Evolutionary conservation across 371 early-diverging fungal genomes (phyloP).

Genomic region (Encephalitozoon romaleae): DNA sequence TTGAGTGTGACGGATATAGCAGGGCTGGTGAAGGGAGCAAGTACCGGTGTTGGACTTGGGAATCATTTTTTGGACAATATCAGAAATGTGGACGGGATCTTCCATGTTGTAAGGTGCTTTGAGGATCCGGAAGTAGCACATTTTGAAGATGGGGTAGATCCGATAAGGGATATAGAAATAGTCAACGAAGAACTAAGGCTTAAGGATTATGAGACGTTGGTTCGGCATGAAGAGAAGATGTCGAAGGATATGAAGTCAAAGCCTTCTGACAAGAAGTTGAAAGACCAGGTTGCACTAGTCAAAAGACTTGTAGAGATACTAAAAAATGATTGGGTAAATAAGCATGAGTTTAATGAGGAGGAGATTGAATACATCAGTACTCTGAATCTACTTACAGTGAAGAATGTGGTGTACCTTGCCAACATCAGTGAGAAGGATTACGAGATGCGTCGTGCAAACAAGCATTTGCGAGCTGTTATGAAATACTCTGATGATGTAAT

Average conservation of each 20-base stretch:
- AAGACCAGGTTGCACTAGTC: slow-evolving; percentile 60
- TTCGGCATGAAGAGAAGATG: slow-evolving; percentile 59
- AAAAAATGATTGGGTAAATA: slow-evolving; percentile 76
- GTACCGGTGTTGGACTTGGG: slow-evolving; percentile 80
- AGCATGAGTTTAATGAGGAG: slow-evolving; percentile 68
- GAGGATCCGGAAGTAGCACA: slow-evolving; percentile 78
- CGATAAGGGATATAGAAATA: slow-evolving; percentile 81
- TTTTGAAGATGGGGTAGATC: slow-evolving; percentile 85
- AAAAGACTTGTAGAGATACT: slow-evolving; percentile 68
- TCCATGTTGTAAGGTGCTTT: slow-evolving; percentile 88
- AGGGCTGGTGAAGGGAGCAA: slow-evolving; percentile 86
- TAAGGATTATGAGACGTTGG: slow-evolving; percentile 80
- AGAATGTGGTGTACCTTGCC: slow-evolving; percentile 87
- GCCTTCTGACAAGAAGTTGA: slow-evolving; percentile 50
- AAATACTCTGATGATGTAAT: slow-evolving; percentile 44
- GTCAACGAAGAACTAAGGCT: slow-evolving; percentile 85
- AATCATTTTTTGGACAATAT: slow-evolving; percentile 93
- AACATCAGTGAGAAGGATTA: slow-evolving; percentile 81
- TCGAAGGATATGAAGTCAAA: slow-evolving; percentile 49
- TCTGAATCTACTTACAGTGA: slow-evolving; percentile 82
- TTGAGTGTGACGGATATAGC: slow-evolving; percentile 94
- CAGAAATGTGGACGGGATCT: slow-evolving; percentile 88
- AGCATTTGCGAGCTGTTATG: slow-evolving; percentile 52
- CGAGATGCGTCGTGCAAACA: slow-evolving; percentile 73
- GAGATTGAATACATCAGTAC: slow-evolving; percentile 76